Base-by-base conservation (phyloP, 306 rosid species). In the Cyamopsis tetragonoloba region DNA sequence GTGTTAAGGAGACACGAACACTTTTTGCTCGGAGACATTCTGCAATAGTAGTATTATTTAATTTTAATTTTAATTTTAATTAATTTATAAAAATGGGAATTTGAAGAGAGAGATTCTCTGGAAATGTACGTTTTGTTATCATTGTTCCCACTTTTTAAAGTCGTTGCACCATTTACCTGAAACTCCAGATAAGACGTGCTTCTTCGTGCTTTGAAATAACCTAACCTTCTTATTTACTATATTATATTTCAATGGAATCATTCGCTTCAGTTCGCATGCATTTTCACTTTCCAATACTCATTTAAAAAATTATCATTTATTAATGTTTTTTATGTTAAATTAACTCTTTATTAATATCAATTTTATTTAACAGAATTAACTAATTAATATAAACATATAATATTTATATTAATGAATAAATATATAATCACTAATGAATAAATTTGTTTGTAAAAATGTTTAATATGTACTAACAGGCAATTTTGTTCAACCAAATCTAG, bases 131-230 rank as follows among this genome's bases (percentile, higher is more conserved):
- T 57, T 57, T 57, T 57, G 27, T 10, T 32, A 7, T 32, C 63
- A 32, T n/a, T 57, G 63, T 57, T 57, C 15, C 63, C 63, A 57
- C 63, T 57, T 57, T 57, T 57, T 31, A 14, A 30, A 32, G 63
- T 1, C 15, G 17, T 17, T 27, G 8, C 41, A 15, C 27, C 27
- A 13, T 54, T 13, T 26, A 53, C 59, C 35, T n/a, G n/a, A 53
- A 0, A n/a, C 39, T 51, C 8, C 14, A 2, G 63, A 57, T 57
- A 15, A 56, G 43, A 56, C 62, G 14, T 56, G 62, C 27, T 56
- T 56, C 27, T 56, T 56, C 42, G 1, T 14, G 42, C 14, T 56
- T 56, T 56, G 2, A 56, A 57, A 9, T 9, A 8, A 28, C 12
- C 22, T 9, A 8, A 28, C 12, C 22, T 57, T 17, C 9, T 10